These are phyloP conservation scores for Platanthera zijinensis DNA, from an alignment of 106 monocot genomes.

Conservation along the genomic window DNA sequence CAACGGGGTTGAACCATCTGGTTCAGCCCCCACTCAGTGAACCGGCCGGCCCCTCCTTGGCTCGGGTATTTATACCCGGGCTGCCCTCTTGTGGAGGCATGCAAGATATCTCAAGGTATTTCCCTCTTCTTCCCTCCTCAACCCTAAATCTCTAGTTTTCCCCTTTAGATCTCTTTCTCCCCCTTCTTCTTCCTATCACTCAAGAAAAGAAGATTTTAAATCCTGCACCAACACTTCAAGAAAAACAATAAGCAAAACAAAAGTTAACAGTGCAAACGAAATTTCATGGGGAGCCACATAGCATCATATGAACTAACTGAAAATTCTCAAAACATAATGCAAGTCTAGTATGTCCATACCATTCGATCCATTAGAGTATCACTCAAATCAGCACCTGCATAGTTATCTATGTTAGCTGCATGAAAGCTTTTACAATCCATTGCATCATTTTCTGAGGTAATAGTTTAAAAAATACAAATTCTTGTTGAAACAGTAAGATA, in stretches of 20 bases:
- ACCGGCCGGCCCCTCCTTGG: too few species aligned
- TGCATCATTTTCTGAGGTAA: background rate
- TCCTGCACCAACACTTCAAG: too few species aligned
- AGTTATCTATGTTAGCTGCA: conserved; percentile 11
- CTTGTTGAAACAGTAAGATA: background rate
- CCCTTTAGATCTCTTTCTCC: too few species aligned
- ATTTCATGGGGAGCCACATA: background rate
- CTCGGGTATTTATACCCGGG: too few species aligned
- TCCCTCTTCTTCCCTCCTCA: too few species aligned
- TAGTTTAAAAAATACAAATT: background rate
- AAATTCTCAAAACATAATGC: background rate
- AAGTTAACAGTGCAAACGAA: background rate
- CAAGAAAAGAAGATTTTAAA: too few species aligned
- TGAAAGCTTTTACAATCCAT: background rate
- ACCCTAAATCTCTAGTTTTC: too few species aligned
- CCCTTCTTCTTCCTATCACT: too few species aligned
- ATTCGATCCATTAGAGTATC: conserved; percentile 99
- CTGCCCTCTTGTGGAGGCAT: too few species aligned
- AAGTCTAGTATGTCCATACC: conserved; percentile 37
- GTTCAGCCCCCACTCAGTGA: too few species aligned
- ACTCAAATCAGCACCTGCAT: conserved; percentile 92
- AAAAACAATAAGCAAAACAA: background rate
- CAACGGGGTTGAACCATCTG: too few species aligned
- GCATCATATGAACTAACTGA: background rate
- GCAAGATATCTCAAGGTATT: too few species aligned